Conservation (phyloP, 2,329 filamentous ascomycete species). For the Blastomyces silverae region DNA sequence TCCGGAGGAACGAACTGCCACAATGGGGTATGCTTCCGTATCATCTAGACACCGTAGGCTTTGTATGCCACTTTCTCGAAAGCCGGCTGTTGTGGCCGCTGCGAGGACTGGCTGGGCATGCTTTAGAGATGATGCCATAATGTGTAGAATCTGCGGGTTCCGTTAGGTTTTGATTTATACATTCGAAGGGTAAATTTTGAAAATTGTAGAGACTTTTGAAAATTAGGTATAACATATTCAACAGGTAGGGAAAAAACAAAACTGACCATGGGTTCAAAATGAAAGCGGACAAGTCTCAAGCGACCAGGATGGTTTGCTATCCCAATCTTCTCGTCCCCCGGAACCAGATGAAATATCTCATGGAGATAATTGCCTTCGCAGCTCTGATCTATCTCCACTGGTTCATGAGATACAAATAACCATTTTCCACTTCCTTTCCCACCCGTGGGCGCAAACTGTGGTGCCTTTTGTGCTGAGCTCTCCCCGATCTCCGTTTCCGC, state of each 20-base stretch:
- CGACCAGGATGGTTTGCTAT: constrained; percentile 42
- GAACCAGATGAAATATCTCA: constrained; percentile 41
- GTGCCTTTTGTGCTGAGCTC: constrained; percentile 20
- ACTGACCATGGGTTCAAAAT: constrained; percentile 90
- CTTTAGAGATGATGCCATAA: constrained; percentile 66
- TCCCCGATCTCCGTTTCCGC: constrained; percentile 21
- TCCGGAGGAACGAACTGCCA: constrained; percentile 78
- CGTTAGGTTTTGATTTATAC: not conserved
- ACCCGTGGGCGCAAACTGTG: constrained; percentile 55
- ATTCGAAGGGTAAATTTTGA: not conserved
- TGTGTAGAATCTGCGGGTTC: constrained; percentile 67
- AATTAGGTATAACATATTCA: not conserved
- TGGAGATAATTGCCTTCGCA: constrained; percentile 28
- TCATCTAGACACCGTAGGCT: constrained; percentile 50
- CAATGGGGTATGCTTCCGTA: constrained; percentile 57
- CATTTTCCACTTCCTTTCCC: constrained; percentile 81
- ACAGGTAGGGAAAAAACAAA: not conserved
- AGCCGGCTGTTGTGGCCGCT: constrained; percentile 72
- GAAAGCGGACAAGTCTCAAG: constrained; percentile 63
- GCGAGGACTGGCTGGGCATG: constrained; percentile 70
- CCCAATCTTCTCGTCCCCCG: constrained; percentile 28
- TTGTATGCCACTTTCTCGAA: constrained; percentile 77
- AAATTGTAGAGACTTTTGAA: not conserved
- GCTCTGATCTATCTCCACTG: constrained; percentile 41
- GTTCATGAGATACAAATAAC: constrained; percentile 82